A percentile compares a stretch with the other conserved stretches of the same genome.
Conservation (phyloP, 805 yeast genomes). For the Wickerhamiella lipophila region DNA sequence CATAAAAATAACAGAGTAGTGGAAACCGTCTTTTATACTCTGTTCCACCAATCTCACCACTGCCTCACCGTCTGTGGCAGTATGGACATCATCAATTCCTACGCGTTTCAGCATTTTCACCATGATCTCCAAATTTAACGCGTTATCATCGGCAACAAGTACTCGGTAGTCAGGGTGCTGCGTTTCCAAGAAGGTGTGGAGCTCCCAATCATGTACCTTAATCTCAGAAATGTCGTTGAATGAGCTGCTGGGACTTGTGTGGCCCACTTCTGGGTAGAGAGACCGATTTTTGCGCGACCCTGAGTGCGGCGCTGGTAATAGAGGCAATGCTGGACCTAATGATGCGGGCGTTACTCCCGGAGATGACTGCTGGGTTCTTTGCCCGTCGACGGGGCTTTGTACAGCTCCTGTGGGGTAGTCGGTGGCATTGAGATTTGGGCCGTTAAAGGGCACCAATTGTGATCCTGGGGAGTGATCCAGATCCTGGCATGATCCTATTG, state of each 20-base stretch:
- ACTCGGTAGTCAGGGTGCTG: conserved; percentile 30
- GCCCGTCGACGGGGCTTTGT: no score
- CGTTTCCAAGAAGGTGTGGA: not conserved
- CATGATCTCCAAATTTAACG: conserved; percentile 86
- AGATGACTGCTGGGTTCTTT: no score
- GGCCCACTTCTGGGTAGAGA: no score
- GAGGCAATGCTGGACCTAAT: no score
- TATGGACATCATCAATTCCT: conserved; percentile 53
- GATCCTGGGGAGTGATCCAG: not conserved
- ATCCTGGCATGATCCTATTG: not conserved
- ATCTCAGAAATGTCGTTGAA: not conserved
- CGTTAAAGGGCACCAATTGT: not conserved
- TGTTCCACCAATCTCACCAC: conserved; percentile 59
- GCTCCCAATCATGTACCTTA: not conserved
- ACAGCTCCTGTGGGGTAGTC: no score
- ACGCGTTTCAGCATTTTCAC: conserved; percentile 69
- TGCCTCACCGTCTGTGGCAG: conserved; percentile 81
- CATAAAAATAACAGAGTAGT: conserved; percentile 23
- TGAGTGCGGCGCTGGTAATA: no score
- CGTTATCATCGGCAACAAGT: conserved; percentile 80
- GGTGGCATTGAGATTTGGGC: no score
- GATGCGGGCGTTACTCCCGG: no score
- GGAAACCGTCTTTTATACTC: conserved; percentile 32
- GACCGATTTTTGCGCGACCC: no score
- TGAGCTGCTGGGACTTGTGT: conserved; percentile 2